Percentiles rank a stretch among this genome's conserved stretches.
Evolutionary conservation across 1,284 basidiomycete species (phyloP).

Genomic region (Apiotrichum montevideense): DNA sequence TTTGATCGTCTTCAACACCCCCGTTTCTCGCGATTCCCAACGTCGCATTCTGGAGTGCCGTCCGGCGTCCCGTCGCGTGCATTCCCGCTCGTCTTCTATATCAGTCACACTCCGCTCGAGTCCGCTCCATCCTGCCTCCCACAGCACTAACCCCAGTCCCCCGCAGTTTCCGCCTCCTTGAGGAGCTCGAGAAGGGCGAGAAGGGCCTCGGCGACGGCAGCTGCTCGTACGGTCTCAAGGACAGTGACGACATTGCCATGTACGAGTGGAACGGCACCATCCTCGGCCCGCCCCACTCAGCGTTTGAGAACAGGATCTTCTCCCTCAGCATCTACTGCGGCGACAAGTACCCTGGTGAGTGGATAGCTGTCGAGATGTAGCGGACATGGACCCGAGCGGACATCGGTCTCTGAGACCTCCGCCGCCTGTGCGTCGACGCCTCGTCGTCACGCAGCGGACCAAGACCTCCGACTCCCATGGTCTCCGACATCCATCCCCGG

Average conservation of each 20-base stretch:
- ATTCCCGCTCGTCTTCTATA: too few species aligned
- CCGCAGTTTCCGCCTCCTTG: conserved; percentile 89
- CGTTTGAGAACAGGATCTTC: conserved; percentile 98
- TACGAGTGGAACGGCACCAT: conserved; percentile 98
- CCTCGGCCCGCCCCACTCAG: conserved; percentile 94
- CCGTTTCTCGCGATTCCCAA: too few species aligned
- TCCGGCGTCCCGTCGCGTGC: too few species aligned
- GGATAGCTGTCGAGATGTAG: conserved; percentile 21
- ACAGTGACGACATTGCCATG: conserved; percentile 92
- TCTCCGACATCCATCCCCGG: too few species aligned
- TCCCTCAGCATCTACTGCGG: conserved; percentile 86
- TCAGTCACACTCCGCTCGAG: too few species aligned
- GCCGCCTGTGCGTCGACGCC: too few species aligned
- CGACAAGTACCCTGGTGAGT: conserved; percentile 70
- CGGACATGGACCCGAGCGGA: neutral
- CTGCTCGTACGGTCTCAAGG: conserved; percentile 90
- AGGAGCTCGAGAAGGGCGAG: conserved; percentile 99
- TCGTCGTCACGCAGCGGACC: too few species aligned
- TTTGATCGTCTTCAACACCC: too few species aligned
- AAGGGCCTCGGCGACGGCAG: conserved; percentile 98
- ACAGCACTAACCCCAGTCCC: conserved; percentile 59
- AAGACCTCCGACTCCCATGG: too few species aligned
- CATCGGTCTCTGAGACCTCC: conserved; percentile 46
- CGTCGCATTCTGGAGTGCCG: too few species aligned
- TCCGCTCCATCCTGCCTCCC: too few species aligned